These are phyloP conservation scores for Aspergillus sp. DNA, from an alignment of 2,329 filamentous ascomycete genomes.

Conservation along the genomic window DNA sequence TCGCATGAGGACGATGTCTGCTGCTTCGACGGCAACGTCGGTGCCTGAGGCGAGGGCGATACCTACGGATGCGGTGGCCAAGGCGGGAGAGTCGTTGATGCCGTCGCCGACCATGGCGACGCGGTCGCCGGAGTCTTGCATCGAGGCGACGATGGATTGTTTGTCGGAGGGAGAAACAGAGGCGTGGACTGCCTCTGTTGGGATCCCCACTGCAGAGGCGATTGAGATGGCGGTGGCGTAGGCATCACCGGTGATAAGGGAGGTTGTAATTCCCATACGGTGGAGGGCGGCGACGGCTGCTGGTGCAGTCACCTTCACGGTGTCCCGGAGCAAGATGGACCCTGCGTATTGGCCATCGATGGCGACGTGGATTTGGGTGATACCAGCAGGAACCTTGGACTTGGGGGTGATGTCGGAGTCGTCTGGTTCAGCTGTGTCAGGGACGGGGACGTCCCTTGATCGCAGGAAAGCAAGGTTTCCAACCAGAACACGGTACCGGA, in stretches of 20 bases:
- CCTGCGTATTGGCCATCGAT: slow-evolving; percentile 82
- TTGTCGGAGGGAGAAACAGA: slow-evolving; percentile 92
- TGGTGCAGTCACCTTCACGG: slow-evolving; percentile 82
- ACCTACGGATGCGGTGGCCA: slow-evolving; percentile 88
- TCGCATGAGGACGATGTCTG: slow-evolving; percentile 93
- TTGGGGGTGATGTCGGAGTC: slow-evolving; percentile 32
- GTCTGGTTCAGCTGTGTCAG: slow-evolving; percentile 42
- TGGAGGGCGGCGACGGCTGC: slow-evolving; percentile 80
- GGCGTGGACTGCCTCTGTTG: slow-evolving; percentile 73
- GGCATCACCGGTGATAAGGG: slow-evolving; percentile 93
- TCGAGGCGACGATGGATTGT: slow-evolving; percentile 75
- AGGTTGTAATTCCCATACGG: slow-evolving; percentile 80
- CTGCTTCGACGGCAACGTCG: slow-evolving; percentile 96
- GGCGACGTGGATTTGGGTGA: slow-evolving; percentile 88
- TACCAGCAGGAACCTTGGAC: slow-evolving; percentile 59
- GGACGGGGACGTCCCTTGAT: slow-evolving; percentile 64
- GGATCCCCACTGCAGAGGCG: slow-evolving; percentile 78
- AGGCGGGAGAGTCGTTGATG: slow-evolving; percentile 95
- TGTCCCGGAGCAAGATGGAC: slow-evolving; percentile 81
- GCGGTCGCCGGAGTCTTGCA: slow-evolving; percentile 73
- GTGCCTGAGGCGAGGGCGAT: slow-evolving; percentile 92
- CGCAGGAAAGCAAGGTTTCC: slow-evolving; percentile 79
- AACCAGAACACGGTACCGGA: slow-evolving; percentile 75
- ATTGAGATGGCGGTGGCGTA: slow-evolving; percentile 80
- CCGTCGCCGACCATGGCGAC: slow-evolving; percentile 98